Evolutionary conservation across 2,329 filamentous ascomycete species (phyloP), one percentile per base, ranked within the genome.

Genomic region (Paraphaeosphaeria sporulosa): DNA sequence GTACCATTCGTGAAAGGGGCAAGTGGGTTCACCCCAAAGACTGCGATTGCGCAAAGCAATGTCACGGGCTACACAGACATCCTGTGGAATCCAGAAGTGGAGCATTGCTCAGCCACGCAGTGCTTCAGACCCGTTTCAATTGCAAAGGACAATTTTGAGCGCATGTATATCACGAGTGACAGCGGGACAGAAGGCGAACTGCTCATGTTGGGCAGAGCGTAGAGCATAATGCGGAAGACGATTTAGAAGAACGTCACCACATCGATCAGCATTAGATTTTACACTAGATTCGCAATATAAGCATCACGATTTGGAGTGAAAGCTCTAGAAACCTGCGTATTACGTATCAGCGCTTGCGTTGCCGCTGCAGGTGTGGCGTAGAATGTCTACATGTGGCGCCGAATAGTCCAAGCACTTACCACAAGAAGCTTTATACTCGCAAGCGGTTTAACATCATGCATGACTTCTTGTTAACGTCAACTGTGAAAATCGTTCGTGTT

Each of bases 111-210:
- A 1, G 71, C 66, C 30, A 71, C 69, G 51, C 63, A 67, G 50
- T 74, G 72, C 54, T 75, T 75, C 47, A 57, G 72, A 36, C 71
- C 72, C 3, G 71, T 74, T 25, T 59, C 61, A 10, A 68, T 75
- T 58, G 71, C 67, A 25, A 64, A 61, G 54, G 71, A 73, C 34
- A 54, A 27, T 36, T 66, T 46, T 48, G 72, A 65, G 44, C 64
- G 71, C 44, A 63, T 75, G 65, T 74, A 72, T 62, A 59, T 74
- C 25, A 70, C 67, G 32, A 75, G 72, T 55, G 71, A 74, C 51
- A 71, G 69, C 52, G 66, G 67, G 1, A 63, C 56, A 2, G 71
- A 71, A 34, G 71, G 71, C 0, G 72, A 75, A 59, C 48, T 75
- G 17, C 61, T 73, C 21, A 42, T 75, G 3, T 43, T 75, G 15